Conservation (phyloP, 257 asterid genomes). For the Sherardia arvensis region DNA sequence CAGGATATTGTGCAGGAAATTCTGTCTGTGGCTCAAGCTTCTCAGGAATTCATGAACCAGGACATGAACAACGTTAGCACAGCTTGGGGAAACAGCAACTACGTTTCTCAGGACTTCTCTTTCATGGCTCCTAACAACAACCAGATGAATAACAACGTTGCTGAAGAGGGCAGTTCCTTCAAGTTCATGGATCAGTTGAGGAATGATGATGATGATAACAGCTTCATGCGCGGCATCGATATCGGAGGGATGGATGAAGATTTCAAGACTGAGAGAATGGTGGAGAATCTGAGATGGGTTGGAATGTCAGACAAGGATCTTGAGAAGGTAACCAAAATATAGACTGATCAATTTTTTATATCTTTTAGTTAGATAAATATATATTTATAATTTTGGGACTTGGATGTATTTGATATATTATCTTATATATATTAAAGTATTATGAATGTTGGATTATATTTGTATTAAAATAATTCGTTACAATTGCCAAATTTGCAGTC, state of each 20-base stretch:
- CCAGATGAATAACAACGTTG: constrained; percentile 25
- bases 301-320: constrained; percentile 35
- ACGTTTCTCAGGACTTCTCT: constrained; percentile 66
- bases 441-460: neutral
- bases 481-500: constrained; percentile 17
- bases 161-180: constrained; percentile 22
- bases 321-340: constrained; percentile 24
- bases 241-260: constrained; percentile 40
- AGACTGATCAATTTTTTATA: neutral
- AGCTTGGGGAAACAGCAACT: constrained; percentile 23
- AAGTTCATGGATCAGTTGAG: constrained; percentile 22
- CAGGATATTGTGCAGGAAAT: constrained; percentile 65
- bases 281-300: constrained; percentile 44
- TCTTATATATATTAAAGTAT: neutral
- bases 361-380: neutral
- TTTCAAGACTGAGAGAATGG: constrained; percentile 39
- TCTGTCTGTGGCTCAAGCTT: constrained; percentile 76
- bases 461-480: neutral
- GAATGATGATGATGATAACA: constrained; percentile 33
- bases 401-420: neutral
- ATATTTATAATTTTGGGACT: neutral
- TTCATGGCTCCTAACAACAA: constrained; percentile 30
- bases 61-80: constrained; percentile 57
- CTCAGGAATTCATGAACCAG: constrained; percentile 58
- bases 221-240: constrained; percentile 26